Percentiles rank a stretch among this genome's conserved stretches.
Conservation (phyloP, 257 asterid species). For the Solanum chilense region DNA sequence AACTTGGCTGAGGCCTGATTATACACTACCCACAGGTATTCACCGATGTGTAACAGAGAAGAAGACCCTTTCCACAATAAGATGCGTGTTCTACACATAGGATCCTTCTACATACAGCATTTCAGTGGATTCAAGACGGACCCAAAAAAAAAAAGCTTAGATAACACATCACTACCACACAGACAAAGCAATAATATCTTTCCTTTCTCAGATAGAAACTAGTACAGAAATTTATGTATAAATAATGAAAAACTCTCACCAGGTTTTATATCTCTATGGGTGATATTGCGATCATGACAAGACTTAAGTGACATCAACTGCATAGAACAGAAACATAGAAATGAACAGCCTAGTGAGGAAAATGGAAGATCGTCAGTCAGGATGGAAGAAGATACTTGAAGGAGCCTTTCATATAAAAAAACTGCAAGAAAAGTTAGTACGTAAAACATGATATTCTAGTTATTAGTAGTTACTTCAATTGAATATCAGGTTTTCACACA, state of each 20-base stretch:
- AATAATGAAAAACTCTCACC: slow-evolving; percentile 36
- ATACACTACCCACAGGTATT: background rate
- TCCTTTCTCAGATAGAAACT: background rate
- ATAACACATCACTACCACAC: background rate
- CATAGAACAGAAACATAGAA: slow-evolving; percentile 8
- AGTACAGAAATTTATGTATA: background rate
- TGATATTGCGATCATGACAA: slow-evolving; percentile 90
- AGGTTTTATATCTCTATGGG: slow-evolving; percentile 97
- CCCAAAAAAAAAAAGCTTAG: background rate
- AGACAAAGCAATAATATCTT: background rate
- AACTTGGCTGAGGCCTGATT: background rate
- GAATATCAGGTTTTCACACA: background rate
- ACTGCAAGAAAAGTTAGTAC: background rate
- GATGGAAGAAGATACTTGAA: background rate
- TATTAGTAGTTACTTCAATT: background rate
- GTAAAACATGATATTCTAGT: background rate
- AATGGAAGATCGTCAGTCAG: background rate
- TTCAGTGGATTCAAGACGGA: background rate
- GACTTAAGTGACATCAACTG: slow-evolving; percentile 89
- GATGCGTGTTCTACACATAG: background rate
- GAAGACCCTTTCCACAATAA: background rate
- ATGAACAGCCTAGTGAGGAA: background rate
- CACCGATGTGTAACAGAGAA: background rate
- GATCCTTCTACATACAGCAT: background rate
- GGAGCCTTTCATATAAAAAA: background rate